Evolutionary conservation across 108 stramenopile genomes (phyloP), one percentile per base, ranked within the genome.

Genomic region (Cyclotella cryptica): DNA sequence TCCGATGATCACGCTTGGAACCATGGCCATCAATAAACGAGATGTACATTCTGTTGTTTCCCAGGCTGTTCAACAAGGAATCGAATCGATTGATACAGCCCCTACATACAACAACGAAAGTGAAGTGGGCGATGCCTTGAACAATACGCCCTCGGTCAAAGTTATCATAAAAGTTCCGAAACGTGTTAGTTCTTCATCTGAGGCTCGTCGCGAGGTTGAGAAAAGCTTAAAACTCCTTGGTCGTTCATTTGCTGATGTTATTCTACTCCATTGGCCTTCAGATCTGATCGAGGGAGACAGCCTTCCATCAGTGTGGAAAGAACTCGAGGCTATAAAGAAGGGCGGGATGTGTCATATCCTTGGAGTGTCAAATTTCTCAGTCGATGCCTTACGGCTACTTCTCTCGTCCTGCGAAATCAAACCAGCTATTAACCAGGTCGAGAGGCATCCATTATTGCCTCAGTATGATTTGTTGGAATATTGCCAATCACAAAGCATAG

Each of bases 211-310:
- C 1, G 87, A 89, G 66, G 69, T 93, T n/a, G 59, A 61, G 3
- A 57, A 49, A 19, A 91, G 87, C 21, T 78, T 93, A 13, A 11
- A 60, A 0, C 52, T 65, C 8, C 74, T 95, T 42, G 53, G 78
- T 28, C 78, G 77, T 28, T 22, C 61, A 4, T 63, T 39, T 24
- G 91, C 75, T 39, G 89, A 93, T 66, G 75, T 95, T 39, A 75
- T 92, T 14, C 57, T 95, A 19, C 84, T 95, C 12, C 94, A 95
- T 66, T 95, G 94, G 94, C 94, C 94, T 30, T 83, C 72, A 28
- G 91, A 89, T 78, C 79, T 87, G 13, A 90, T 94, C 24, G 86
- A 80, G 47, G 58, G 59, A 4, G 83, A 66, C 13, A 86, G 75
- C 6, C 65, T 92, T n/a, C 39, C 30, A 54, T 68, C 74, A 39